phyloP scores from a whole-genome alignment of 805 yeast genomes.

The Metschnikowia matae region DNA sequence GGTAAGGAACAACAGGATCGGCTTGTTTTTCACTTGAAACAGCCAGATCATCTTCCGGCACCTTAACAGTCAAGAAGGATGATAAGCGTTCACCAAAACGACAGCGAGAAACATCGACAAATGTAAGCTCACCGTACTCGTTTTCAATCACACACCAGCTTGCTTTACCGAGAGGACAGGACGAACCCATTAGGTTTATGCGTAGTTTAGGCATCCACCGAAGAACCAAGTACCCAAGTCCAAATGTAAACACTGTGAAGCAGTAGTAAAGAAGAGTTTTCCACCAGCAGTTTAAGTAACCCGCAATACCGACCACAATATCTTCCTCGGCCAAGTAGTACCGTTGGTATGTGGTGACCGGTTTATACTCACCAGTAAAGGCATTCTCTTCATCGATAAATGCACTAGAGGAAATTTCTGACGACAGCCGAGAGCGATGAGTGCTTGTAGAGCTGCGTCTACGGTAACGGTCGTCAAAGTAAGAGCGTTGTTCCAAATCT shows the following conservation, averaged over 20 bases:
- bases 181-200: slow-evolving; percentile 61
- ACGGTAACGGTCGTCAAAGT: slow-evolving; percentile 25
- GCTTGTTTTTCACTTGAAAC: slow-evolving; percentile 22
- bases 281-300: slow-evolving; percentile 56
- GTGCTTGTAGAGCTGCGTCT: slow-evolving; percentile 18
- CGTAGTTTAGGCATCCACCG: slow-evolving; percentile 85
- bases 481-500: slow-evolving; percentile 12
- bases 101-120: slow-evolving; percentile 50
- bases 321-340: slow-evolving; percentile 95
- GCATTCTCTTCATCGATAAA: slow-evolving; percentile 9
- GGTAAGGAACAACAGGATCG: slow-evolving; percentile 65
- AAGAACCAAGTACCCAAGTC: slow-evolving; percentile 65
- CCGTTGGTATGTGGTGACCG: slow-evolving; percentile 59
- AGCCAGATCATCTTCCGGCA: slow-evolving; percentile 24
- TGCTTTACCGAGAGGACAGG: slow-evolving; percentile 69
- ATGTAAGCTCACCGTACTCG: slow-evolving; percentile 80
- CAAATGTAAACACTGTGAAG: slow-evolving; percentile 57
- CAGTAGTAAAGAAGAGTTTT: slow-evolving; percentile 48
- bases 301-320: slow-evolving; percentile 90
- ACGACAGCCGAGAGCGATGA: slow-evolving; percentile 5
- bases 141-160: slow-evolving; percentile 95
- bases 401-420: slow-evolving; percentile 7
- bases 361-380: slow-evolving; percentile 16
- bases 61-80: slow-evolving; percentile 46
- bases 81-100: slow-evolving; percentile 73